phyloP scores from a whole-genome alignment of 2,329 filamentous ascomycete genomes.

The Herpotrichia juniperi region DNA sequence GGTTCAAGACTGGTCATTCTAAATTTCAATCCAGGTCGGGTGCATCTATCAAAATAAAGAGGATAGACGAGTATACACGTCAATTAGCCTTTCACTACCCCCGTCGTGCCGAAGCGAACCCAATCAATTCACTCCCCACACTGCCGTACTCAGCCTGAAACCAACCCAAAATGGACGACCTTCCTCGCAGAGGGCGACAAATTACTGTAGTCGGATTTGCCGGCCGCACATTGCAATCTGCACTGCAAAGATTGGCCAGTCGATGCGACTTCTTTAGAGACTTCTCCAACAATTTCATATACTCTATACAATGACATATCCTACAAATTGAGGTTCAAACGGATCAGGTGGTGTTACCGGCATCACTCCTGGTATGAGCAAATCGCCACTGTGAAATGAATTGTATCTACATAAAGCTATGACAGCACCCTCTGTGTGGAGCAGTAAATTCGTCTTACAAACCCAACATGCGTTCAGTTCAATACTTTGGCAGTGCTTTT shows the following conservation, averaged over 20 bases:
- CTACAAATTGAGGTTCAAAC: conserved; percentile 23
- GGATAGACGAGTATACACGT: conserved; percentile 12
- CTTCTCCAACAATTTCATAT: conserved; percentile 30
- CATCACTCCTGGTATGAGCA: conserved; percentile 14
- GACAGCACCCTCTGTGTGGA: conserved; percentile 8
- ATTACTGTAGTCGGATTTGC: conserved; percentile 19
- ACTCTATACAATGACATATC: conserved; percentile 28
- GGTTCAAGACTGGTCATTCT: conserved; percentile 16
- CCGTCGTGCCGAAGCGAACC: conserved; percentile 14
- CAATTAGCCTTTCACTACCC: conserved; percentile 19
- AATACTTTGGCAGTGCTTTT: conserved; percentile 32
- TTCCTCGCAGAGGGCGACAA: conserved; percentile 17
- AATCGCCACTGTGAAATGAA: conserved; percentile 16
- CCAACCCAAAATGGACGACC: conserved; percentile 21
- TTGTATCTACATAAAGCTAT: conserved; percentile 27
- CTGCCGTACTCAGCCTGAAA: conserved; percentile 33
- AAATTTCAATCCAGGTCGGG: conserved; percentile 19
- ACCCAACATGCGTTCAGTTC: conserved; percentile 33
- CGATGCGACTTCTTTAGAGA: conserved; percentile 12
- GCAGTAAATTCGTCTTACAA: conserved; percentile 2
- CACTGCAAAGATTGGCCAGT: conserved; percentile 27
- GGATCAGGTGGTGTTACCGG: conserved; percentile 15
- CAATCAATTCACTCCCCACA: conserved; percentile 19
- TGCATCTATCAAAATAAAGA: conserved; percentile 32
- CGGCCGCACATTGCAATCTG: conserved; percentile 26